Base-by-base conservation (phyloP, 371 early-diverging fungal genomes). In the Chytridiales sp. region DNA sequence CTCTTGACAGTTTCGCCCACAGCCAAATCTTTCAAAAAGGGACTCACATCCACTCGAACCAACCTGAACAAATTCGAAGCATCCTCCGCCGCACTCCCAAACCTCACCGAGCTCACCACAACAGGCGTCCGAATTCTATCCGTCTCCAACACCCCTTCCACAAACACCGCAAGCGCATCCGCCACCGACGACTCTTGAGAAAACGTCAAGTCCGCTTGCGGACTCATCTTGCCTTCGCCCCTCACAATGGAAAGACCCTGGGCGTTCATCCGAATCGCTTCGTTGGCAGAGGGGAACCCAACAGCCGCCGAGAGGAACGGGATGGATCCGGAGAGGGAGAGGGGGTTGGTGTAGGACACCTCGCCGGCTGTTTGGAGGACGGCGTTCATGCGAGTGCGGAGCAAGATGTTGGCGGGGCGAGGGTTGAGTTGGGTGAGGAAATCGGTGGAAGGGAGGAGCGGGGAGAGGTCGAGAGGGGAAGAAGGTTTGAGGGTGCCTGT, bases 281-380 rank as follows among this genome's bases (percentile, higher is more conserved):
- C n/a, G n/a, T n/a, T n/a, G n/a, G n/a, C n/a, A n/a, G n/a, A n/a
- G n/a, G n/a, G n/a, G n/a, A n/a, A n/a, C n/a, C n/a, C n/a, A n/a
- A n/a, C n/a, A n/a, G n/a, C n/a, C n/a, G n/a, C n/a, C n/a, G n/a
- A n/a, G n/a, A n/a, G n/a, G n/a, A n/a, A n/a, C 38, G 46, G 46
- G 17, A 46, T 11, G 46, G 17, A 17, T 11, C 17, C 46, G 11
- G 46, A 46, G 22, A 46, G 11, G 17, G 46, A 11, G 11, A 46
- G 46, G 19, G 46, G 46, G 46, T 46, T 46, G 46, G 22, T 21
- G 46, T 46, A 46, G n/a, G n/a, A n/a, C n/a, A n/a, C n/a, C n/a
- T n/a, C n/a, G n/a, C n/a, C n/a, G n/a, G n/a, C n/a, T n/a, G n/a
- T n/a, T n/a, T n/a, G n/a, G n/a, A n/a, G n/a, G 17, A 11, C 44